These are phyloP conservation scores for Achlya hypogyna DNA, from an alignment of 352 stramenopile species.

Conservation along the genomic window DNA sequence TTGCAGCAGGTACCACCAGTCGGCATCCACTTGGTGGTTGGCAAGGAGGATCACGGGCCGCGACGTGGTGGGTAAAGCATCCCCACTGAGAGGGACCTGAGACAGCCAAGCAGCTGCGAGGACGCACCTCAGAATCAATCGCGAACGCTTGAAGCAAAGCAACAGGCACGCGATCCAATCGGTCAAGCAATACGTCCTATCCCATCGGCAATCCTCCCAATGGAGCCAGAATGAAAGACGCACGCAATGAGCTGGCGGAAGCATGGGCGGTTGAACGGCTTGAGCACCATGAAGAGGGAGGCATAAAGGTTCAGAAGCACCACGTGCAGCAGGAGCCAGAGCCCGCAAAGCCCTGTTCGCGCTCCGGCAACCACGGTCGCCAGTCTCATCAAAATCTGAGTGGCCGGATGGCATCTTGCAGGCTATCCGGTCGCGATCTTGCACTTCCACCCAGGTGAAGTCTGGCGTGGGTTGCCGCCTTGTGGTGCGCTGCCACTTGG, in stretches of 20 bases:
- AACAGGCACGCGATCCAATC: neutral
- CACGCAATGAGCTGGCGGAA: neutral
- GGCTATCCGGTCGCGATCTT: too few relatives aligned
- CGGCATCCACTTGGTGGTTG: constrained; percentile 42
- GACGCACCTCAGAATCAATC: neutral
- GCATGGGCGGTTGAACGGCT: neutral
- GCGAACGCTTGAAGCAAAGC: neutral
- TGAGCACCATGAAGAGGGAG: neutral
- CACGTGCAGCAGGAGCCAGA: neutral
- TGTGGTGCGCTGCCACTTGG: too few relatives aligned
- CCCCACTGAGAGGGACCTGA: too few relatives aligned
- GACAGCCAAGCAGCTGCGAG: too few relatives aligned
- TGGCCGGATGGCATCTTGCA: too few relatives aligned
- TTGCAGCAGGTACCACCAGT: constrained; percentile 43
- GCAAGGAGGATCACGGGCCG: constrained; percentile 33
- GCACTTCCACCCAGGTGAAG: too few relatives aligned
- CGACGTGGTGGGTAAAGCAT: constrained; percentile 31
- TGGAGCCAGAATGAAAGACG: neutral
- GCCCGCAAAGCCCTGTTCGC: neutral
- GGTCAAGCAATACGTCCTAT: neutral
- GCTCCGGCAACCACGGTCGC: too few relatives aligned
- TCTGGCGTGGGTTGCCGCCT: too few relatives aligned
- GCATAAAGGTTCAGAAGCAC: neutral
- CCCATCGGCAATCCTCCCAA: neutral
- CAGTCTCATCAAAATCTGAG: too few relatives aligned